Evolutionary conservation across 352 stramenopile species (phyloP), one percentile per base, ranked within the genome.

Genomic region (Globisporangium irregulare): DNA sequence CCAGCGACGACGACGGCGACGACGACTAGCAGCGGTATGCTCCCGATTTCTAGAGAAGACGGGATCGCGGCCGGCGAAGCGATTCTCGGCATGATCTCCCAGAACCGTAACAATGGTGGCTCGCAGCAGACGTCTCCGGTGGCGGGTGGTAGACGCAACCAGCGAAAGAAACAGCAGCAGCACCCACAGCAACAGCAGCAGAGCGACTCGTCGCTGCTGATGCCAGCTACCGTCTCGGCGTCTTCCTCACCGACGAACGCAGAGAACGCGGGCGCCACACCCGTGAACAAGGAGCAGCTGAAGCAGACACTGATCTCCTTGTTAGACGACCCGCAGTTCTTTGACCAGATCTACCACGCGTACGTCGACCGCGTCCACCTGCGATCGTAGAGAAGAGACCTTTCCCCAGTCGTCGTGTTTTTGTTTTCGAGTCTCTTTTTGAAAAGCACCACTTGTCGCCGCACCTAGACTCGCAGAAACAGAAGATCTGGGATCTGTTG

Each of bases 341-440:
- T 95, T 66, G 84, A 95, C 68, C 86, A 94, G 78, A 92, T 95
- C 68, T 94, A 95, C 76, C 83, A 92, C 70, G 86, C 86, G 66
- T 95, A 93, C 72, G 79, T 92, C 62, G 77, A 77, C 65, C 85
- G 87, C 66, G 75, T 91, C 64, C 84, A 76, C 63, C 75, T 77
- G 62, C 78, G 70, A 71, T 68, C 67, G 76, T 83, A 75, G 78
- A 66, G 27, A 25, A 50, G 43, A 50, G 43, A 41, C 51, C 29
- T 50, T 25, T 46, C 29, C 36, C 43, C 22, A 27, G 25, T 34
- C 24, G 38, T 34, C 25, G 41, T 43, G 32, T 59, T 59, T 32
- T 41, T 29, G 32, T 59, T 34, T 59, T 59, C 54, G 27, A 59
- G 54, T 59, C 27, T 50, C 43, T 50, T 50, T 50, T n/a, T 50